These are phyloP conservation scores for Podila horticola DNA, from an alignment of 192 early-diverging fungal genomes.

Conservation along the genomic window DNA sequence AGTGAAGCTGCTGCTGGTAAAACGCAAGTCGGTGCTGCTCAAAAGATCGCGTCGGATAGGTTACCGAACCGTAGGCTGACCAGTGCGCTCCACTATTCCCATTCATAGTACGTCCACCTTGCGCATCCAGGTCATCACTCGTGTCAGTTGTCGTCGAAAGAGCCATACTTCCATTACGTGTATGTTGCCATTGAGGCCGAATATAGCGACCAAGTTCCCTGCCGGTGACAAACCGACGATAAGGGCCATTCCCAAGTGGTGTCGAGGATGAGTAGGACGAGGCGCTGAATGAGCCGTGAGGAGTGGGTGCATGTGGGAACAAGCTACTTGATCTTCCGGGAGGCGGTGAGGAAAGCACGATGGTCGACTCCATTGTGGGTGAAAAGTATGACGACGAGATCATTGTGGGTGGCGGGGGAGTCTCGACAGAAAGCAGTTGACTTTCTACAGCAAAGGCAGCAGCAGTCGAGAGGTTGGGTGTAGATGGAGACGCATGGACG, in stretches of 20 bases:
- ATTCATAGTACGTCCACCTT: not conserved
- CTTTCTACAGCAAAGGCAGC: not conserved
- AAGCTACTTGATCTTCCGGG: conserved; percentile 13
- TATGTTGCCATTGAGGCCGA: not conserved
- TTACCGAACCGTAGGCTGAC: conserved; percentile 28
- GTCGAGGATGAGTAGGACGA: not conserved
- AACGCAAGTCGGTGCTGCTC: conserved; percentile 13
- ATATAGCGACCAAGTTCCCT: conserved; percentile 6
- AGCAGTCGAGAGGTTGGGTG: not conserved
- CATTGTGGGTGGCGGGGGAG: conserved; percentile 9
- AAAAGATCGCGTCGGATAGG: conserved; percentile 3
- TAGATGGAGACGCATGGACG: not conserved
- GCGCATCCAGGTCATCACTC: not conserved
- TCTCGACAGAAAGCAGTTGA: not conserved
- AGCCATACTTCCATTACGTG: not conserved
- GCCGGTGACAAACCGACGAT: conserved; percentile 37
- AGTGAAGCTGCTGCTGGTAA: not conserved
- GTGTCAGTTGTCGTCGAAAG: not conserved
- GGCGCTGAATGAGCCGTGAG: not conserved
- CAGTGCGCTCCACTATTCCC: conserved; percentile 13
- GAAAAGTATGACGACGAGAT: conserved; percentile 44
- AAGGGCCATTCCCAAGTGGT: conserved; percentile 11
- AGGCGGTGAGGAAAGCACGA: conserved; percentile 37
- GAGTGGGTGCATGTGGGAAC: not conserved
- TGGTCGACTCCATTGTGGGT: conserved; percentile 26